Conservation (phyloP, 164 flowering plant species). For the Akebia trifoliata region DNA sequence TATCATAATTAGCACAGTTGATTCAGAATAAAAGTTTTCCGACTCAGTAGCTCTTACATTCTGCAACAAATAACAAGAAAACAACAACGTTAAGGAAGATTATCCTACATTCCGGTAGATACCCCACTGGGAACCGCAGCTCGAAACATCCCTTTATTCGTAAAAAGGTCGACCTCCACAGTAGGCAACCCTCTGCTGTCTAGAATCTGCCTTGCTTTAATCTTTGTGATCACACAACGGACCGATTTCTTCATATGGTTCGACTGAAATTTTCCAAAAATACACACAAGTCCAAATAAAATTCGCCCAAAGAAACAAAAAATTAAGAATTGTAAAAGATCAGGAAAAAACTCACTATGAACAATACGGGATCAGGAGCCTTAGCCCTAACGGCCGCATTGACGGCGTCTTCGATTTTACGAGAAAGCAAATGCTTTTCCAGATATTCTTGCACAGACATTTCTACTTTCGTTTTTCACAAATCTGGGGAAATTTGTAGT, state of each 20-base stretch:
- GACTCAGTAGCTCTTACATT: neutral
- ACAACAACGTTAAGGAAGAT: neutral
- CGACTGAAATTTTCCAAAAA: slow-evolving; percentile 36
- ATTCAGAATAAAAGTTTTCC: too few species aligned
- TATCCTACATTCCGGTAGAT: slow-evolving; percentile 61
- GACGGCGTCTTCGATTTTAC: slow-evolving; percentile 96
- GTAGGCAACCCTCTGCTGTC: slow-evolving; percentile 98
- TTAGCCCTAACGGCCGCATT: slow-evolving; percentile 98
- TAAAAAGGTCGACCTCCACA: slow-evolving; percentile 83
- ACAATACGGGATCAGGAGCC: slow-evolving; percentile 88
- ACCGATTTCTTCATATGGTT: slow-evolving; percentile 90
- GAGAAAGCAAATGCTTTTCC: slow-evolving; percentile 90
- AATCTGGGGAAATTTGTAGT: too few species aligned
- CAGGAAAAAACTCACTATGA: slow-evolving; percentile 56
- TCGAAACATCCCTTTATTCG: slow-evolving; percentile 88
- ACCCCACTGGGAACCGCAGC: slow-evolving; percentile 85
- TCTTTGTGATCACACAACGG: slow-evolving; percentile 77
- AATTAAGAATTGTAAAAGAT: slow-evolving; percentile 1
- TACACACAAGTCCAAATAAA: neutral
- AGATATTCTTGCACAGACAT: slow-evolving; percentile 98
- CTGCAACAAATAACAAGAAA: neutral
- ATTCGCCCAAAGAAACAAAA: neutral
- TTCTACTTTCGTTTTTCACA: slow-evolving; percentile 8
- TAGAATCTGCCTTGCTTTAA: slow-evolving; percentile 86
- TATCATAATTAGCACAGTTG: too few species aligned